phyloP scores from a whole-genome alignment of 352 stramenopile genomes.

The Pythium monospermum region DNA sequence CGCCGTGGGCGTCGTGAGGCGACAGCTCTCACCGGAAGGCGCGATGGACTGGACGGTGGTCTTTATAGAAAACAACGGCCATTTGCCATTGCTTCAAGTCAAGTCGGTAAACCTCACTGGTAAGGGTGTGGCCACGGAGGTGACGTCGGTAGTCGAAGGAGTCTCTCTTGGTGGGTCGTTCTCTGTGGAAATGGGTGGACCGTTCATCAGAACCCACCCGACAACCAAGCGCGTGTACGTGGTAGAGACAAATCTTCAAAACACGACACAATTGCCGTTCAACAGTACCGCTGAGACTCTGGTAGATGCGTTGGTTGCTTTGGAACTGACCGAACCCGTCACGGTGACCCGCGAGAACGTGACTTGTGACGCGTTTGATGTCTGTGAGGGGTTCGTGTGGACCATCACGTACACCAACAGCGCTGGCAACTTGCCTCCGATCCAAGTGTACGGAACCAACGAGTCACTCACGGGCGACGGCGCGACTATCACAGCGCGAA shows the following conservation, averaged over 20 bases:
- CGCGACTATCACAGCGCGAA: constrained; percentile 25
- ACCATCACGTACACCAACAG: constrained; percentile 58
- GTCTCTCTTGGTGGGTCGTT: constrained; percentile 48
- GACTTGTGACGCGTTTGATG: constrained; percentile 50
- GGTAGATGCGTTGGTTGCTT: constrained; percentile 26
- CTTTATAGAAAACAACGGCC: constrained; percentile 60
- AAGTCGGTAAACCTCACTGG: constrained; percentile 54
- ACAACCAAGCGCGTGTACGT: constrained; percentile 40
- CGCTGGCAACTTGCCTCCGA: constrained; percentile 53
- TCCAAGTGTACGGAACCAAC: constrained; percentile 33
- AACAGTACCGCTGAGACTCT: constrained; percentile 29
- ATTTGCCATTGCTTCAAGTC: constrained; percentile 31
- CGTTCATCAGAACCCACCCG: constrained; percentile 45
- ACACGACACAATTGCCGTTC: constrained; percentile 39
- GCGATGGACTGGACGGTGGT: constrained; percentile 61
- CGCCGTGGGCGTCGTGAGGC: constrained; percentile 33
- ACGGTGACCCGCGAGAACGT: constrained; percentile 30
- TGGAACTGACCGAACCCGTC: constrained; percentile 37
- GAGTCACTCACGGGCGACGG: constrained; percentile 28
- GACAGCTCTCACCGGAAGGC: constrained; percentile 44
- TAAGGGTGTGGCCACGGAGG: constrained; percentile 25
- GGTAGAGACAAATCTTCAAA: constrained; percentile 25
- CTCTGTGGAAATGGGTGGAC: constrained; percentile 45
- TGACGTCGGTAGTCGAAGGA: constrained; percentile 37
- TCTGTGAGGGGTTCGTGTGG: constrained; percentile 72